Percentiles rank a stretch among this genome's conserved stretches.
phyloP scores from a whole-genome alignment of 768 basidiomycete genomes.

The Russula brevipes region DNA sequence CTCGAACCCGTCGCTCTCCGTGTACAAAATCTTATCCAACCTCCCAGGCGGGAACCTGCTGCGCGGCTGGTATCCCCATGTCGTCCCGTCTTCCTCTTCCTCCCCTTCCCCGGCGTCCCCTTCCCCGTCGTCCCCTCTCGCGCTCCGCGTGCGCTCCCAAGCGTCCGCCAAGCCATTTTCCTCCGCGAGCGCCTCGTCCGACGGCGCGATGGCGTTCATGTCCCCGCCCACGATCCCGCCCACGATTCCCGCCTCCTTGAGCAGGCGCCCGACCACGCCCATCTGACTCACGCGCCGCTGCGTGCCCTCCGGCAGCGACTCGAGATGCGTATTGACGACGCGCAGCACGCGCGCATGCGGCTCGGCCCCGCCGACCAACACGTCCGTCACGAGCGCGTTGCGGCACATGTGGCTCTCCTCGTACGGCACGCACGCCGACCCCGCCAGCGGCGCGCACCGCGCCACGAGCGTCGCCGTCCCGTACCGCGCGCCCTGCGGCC shows the following conservation, averaged over 20 bases:
- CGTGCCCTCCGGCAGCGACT: slow-evolving; percentile 50
- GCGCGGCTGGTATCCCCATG: slow-evolving; percentile 66
- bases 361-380: slow-evolving; percentile 35
- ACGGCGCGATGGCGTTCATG: slow-evolving; percentile 58
- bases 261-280: slow-evolving; percentile 43
- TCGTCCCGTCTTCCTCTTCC: slow-evolving; percentile 38
- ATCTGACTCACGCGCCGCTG: slow-evolving; percentile 45
- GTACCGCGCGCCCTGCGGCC: slow-evolving; percentile 47
- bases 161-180: slow-evolving; percentile 54
- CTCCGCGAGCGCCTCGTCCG: slow-evolving; percentile 41
- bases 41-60: slow-evolving; percentile 46
- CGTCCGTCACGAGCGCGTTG: slow-evolving; percentile 53
- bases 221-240: slow-evolving; percentile 67
- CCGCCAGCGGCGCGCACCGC: slow-evolving; percentile 46
- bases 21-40: slow-evolving; percentile 63
- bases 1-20: slow-evolving; percentile 43
- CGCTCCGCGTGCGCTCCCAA: slow-evolving; percentile 40
- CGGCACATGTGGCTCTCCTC: slow-evolving; percentile 47
- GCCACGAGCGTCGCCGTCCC: slow-evolving; percentile 72
- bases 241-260: slow-evolving; percentile 43
- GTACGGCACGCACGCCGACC: slow-evolving; percentile 49
- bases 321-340: slow-evolving; percentile 70
- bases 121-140: slow-evolving; percentile 35
- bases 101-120: no score
- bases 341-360: slow-evolving; percentile 42